Base-by-base conservation (phyloP, 345 rosid species). In the Conringia planisiliqua region DNA sequence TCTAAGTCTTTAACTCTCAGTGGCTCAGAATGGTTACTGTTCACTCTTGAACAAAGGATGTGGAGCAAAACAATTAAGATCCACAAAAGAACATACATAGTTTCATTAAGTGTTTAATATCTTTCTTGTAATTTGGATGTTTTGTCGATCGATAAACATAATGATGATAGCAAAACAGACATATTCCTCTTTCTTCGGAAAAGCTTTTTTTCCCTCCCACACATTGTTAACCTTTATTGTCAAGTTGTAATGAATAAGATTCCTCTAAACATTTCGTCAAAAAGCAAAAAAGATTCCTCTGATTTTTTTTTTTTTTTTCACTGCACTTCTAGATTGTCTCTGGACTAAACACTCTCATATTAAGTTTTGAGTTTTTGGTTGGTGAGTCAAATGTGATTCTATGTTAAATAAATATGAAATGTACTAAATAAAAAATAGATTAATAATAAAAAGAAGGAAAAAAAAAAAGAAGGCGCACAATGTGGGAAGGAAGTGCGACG, bases 101-200 rank as follows among this genome's bases (percentile, higher is more conserved):
- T 54, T 54, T 58, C 11, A n/a, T n/a, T 16, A 14, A 30, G 36
- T 33, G 9, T 33, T 33, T 33, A 33, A 6, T 24, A 38, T 10
- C 4, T n/a, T 68, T 52, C 60, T 60, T 36, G 48, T 46, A 59
- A 70, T 22, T 71, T 60, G 16, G 47, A 35, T 47, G 13, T 17
- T 72, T 54, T 39, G 55, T 68, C 75, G 26, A 2, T 27, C 54
- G 65, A 69, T n/a, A n/a, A n/a, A n/a, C 75, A 62, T 63, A 70
- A 62, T 76, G 13, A 70, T 76, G 75, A 62, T 54, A 62, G 18
- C 71, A 54, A 69, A 76, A 35, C 43, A 62, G 38, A 70, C 75
- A 62, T 5, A 62, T 43, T 76, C 80, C 75, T 52, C 71, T 76
- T 76, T 76, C 66, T 43, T 76, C 75, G 75, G 79, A 54, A 69